Evolutionary conservation across 2,329 filamentous ascomycete genomes (phyloP).

Genomic region (Calycina marina): DNA sequence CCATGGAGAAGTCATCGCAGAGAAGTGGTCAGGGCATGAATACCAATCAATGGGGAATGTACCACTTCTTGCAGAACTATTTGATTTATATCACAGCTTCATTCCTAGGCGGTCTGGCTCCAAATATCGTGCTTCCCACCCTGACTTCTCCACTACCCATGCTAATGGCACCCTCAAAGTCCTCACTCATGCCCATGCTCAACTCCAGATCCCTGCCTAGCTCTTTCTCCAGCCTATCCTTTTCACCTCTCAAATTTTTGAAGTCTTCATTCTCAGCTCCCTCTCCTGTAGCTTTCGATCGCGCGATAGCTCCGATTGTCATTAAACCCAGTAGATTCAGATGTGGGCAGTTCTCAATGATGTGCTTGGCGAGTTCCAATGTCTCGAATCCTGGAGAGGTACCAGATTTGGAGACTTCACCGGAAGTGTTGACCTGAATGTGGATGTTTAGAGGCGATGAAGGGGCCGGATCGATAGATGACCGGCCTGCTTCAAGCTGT

Average conservation of each 20-base stretch:
- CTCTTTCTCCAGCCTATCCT: conserved; percentile 53
- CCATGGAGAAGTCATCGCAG: too few relatives aligned
- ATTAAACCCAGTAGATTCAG: conserved; percentile 72
- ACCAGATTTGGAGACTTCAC: conserved; percentile 75
- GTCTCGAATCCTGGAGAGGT: conserved; percentile 51
- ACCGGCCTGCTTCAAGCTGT: conserved; percentile 63
- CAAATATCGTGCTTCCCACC: conserved; percentile 90
- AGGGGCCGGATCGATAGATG: conserved; percentile 30
- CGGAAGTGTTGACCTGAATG: conserved; percentile 91
- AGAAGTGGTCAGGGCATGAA: too few relatives aligned
- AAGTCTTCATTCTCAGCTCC: conserved; percentile 93
- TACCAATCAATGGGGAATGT: too few relatives aligned
- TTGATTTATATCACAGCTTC: conserved; percentile 13
- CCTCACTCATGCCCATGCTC: conserved; percentile 98
- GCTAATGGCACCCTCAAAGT: conserved; percentile 77
- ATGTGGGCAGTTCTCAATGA: conserved; percentile 56
- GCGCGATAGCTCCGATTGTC: conserved; percentile 92
- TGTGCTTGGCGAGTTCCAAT: conserved; percentile 50
- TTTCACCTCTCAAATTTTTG: conserved; percentile 46
- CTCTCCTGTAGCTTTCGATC: conserved; percentile 56
- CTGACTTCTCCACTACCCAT: conserved; percentile 82
- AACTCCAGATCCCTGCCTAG: conserved; percentile 59
- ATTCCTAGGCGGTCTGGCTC: conserved; percentile 44
- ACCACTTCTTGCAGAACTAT: too few relatives aligned
- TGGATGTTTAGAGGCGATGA: conserved; percentile 40